Evolutionary conservation across 345 rosid genomes (phyloP).

Genomic region (Populus davidiana): DNA sequence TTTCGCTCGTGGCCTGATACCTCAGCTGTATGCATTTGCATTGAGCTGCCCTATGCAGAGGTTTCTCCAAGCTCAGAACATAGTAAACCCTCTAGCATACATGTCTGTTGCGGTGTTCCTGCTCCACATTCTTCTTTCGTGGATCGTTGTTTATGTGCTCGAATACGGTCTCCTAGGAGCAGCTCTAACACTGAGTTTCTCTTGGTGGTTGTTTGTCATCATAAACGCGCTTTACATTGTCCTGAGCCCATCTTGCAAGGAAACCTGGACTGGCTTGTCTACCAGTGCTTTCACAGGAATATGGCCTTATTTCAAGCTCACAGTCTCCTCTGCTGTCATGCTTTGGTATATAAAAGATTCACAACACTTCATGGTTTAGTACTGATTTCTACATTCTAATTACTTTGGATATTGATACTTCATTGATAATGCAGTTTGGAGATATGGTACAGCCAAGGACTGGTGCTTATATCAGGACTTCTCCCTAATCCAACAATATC

Average conservation of each 20-base stretch:
- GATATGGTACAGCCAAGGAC: conserved; percentile 94
- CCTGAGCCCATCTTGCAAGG: conserved; percentile 64
- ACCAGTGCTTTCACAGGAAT: conserved; percentile 58
- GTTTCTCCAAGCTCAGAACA: conserved; percentile 93
- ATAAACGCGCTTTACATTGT: conserved; percentile 51
- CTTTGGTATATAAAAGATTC: conserved; percentile 50
- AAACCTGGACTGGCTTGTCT: conserved; percentile 84
- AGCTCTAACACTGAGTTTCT: conserved; percentile 57
- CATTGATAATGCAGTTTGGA: conserved; percentile 61
- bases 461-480: conserved; percentile 80
- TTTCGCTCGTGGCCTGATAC: conserved; percentile 73
- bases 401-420: not conserved
- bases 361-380: not conserved
- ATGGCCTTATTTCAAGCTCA: conserved; percentile 95
- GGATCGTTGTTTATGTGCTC: conserved; percentile 54
- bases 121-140: conserved; percentile 59
- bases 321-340: conserved; percentile 83
- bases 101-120: conserved; percentile 74
- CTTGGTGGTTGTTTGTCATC: conserved; percentile 80
- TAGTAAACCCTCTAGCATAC: conserved; percentile 83
- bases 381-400: not conserved
- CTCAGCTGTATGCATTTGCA: conserved; percentile 79
- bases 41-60: conserved; percentile 81
- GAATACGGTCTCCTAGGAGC: conserved; percentile 72
- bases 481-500: conserved; percentile 70